phyloP scores from a whole-genome alignment of 2,329 filamentous ascomycete genomes.

The Fusarium miscanthi region DNA sequence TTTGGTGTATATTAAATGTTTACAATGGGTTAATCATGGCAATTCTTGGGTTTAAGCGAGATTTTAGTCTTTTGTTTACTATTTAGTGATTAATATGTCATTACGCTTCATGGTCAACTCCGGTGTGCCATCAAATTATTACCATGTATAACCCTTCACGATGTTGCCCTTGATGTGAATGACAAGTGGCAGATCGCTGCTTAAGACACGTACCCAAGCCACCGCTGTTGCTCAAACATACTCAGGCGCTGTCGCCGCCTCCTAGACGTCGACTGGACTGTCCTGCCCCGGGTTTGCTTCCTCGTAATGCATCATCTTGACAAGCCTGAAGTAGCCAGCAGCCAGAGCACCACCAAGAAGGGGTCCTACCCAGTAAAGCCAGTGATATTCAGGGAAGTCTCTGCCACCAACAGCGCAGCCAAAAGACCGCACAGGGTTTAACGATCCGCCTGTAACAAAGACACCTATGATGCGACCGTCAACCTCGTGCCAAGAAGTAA shows the following conservation, averaged over 20 bases:
- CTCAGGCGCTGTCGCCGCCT: background rate
- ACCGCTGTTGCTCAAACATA: background rate
- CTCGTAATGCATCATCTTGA: constrained; percentile 61
- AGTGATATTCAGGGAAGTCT: constrained; percentile 56
- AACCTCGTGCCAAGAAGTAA: constrained; percentile 47
- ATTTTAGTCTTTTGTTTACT: background rate
- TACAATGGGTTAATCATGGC: background rate
- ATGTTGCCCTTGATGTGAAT: background rate
- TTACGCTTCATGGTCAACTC: background rate
- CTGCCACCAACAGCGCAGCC: constrained; percentile 55
- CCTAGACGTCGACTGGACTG: constrained; percentile 21
- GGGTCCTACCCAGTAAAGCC: constrained; percentile 65
- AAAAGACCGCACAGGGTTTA: constrained; percentile 61
- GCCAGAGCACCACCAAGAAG: constrained; percentile 59
- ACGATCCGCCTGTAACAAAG: constrained; percentile 53
- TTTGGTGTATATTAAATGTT: background rate
- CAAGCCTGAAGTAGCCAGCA: constrained; percentile 57
- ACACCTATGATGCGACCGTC: constrained; percentile 18
- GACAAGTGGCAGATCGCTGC: background rate
- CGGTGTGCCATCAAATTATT: too few relatives aligned
- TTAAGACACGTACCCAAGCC: background rate
- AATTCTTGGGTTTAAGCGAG: background rate
- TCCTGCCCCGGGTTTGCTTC: constrained; percentile 57
- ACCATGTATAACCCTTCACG: too few relatives aligned
- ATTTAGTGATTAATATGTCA: background rate